phyloP scores from a whole-genome alignment of 2,329 filamentous ascomycete species.

The Trichoderma aggressivum region DNA sequence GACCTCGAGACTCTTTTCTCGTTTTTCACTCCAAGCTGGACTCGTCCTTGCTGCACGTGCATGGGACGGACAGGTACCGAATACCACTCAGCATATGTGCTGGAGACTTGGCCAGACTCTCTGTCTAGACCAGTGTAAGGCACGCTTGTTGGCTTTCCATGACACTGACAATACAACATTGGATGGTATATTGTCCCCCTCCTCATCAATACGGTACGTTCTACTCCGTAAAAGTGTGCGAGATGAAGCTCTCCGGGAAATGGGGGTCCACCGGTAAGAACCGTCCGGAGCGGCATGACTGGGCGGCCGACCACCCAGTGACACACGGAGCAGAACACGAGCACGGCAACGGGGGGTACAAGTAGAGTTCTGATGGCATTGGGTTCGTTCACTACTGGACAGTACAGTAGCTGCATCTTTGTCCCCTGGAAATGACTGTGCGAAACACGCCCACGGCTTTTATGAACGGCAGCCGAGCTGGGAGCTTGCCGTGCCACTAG shows the following conservation, averaged over 20 bases:
- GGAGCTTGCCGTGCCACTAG: conserved; percentile 4
- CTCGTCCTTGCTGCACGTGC: background rate
- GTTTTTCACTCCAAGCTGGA: background rate
- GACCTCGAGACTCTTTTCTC: background rate
- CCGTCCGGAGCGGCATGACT: conserved; percentile 12
- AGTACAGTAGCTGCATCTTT: background rate
- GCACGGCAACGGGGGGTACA: background rate
- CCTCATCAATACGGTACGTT: background rate
- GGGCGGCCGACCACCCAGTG: background rate
- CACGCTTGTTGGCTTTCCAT: background rate
- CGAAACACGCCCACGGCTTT: background rate
- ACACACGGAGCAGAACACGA: background rate
- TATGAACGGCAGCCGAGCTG: background rate
- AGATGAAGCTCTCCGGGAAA: conserved; percentile 12
- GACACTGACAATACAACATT: background rate
- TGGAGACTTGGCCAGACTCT: background rate
- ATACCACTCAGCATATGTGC: background rate
- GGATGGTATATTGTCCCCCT: background rate
- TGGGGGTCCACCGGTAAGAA: conserved; percentile 1
- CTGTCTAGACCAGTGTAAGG: background rate
- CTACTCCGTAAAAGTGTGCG: background rate
- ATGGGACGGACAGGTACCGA: background rate
- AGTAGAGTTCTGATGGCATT: background rate
- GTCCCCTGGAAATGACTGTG: background rate
- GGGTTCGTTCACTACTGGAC: background rate